Base-by-base conservation (phyloP, 1,139 yeast species). In the Lodderomyces theae region DNA sequence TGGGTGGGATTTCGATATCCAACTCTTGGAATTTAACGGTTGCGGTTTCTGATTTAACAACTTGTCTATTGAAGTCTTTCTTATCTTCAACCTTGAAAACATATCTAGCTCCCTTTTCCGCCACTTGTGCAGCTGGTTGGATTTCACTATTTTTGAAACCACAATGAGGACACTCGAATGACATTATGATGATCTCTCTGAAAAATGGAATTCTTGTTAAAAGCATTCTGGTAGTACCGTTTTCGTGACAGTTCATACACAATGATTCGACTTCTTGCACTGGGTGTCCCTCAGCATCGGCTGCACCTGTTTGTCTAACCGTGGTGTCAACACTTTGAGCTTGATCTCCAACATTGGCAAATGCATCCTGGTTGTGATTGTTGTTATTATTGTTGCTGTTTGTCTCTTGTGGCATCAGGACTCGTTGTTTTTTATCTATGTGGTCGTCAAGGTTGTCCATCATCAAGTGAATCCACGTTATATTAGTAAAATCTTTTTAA, bases 161-260 rank as follows among this genome's bases (percentile, higher is more conserved):
- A 70, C 99, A 94, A 62, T 90, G 96, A 32, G 95, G 92, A 65
- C 99, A 94, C 51, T 82, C 86, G 62, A 94, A 94, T 2, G 97
- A 90, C 96, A 92, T 92, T 47, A 94, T 63, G 43, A 94, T 87
- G 45, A 94, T 80, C 62, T 94, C 97, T 52, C 92, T 74, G 68
- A 94, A 94, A 56, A 72, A 89, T 10, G 99, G 99, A 52, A 94
- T 94, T 46, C 81, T 74, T 12, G 99, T 92, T 56, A 94, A 71
- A 40, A 94, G 71, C 61, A 94, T 61, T 52, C 95, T 72, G 12
- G 98, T 92, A 38, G 72, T 72, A 46, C 99, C 99, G 44, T 80
- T 75, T 52, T 90, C 69, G 51, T 83, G 88, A 64, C 99, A 94
- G 68, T 88, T 87, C 96, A 94, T 90, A 69, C 99, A 94, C 40